Percentiles rank a stretch among this genome's conserved stretches.
phyloP scores from a whole-genome alignment of 257 asterid species.

The Gentiana dahurica region DNA sequence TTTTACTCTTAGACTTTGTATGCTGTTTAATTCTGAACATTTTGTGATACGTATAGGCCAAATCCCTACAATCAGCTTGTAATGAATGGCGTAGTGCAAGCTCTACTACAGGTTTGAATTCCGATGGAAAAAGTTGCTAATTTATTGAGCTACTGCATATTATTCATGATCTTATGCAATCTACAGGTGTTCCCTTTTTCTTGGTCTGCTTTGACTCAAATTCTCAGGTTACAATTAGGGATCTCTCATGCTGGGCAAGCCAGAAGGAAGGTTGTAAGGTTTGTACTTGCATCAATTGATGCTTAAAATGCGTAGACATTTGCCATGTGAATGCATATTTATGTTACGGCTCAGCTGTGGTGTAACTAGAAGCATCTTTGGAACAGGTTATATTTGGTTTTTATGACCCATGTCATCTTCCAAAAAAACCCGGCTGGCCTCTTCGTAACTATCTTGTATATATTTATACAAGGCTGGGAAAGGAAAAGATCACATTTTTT shows the following conservation, averaged over 20 bases:
- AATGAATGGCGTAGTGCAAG: slow-evolving; percentile 68
- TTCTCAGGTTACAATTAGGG: slow-evolving; percentile 45
- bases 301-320: not conserved
- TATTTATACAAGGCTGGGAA: slow-evolving; percentile 60
- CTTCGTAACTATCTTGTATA: slow-evolving; percentile 72
- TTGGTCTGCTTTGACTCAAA: slow-evolving; percentile 56
- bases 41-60: slow-evolving; percentile 31
- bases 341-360: not conserved
- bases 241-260: slow-evolving; percentile 54
- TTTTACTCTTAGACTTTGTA: slow-evolving; percentile 5
- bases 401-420: slow-evolving; percentile 84
- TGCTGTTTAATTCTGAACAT: slow-evolving; percentile 9
- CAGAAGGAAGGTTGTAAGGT: slow-evolving; percentile 60
- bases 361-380: not conserved
- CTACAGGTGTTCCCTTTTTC: slow-evolving; percentile 80
- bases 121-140: slow-evolving; percentile 3
- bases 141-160: too few species aligned
- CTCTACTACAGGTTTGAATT: slow-evolving; percentile 62
- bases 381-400: slow-evolving; percentile 78
- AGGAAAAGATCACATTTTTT: slow-evolving; percentile 48
- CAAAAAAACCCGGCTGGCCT: slow-evolving; percentile 92
- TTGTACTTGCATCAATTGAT: slow-evolving; percentile 7
- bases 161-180: not conserved
- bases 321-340: too few species aligned
- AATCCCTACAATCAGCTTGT: slow-evolving; percentile 52